phyloP scores from a whole-genome alignment of 1,284 basidiomycete species.

The Termitomyces sp. region DNA sequence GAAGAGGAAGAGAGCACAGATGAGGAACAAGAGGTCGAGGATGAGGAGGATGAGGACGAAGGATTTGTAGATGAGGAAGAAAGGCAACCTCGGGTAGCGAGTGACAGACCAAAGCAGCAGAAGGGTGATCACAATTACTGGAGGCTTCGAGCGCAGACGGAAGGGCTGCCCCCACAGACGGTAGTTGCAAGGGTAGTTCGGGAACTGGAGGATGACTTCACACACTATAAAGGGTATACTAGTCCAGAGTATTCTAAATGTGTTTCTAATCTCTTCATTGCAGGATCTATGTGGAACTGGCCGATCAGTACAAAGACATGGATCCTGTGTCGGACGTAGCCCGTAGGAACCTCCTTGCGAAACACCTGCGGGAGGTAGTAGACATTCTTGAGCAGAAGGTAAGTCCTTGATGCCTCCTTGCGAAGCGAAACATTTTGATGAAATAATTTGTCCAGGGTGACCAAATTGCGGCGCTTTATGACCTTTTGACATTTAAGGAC shows the following conservation, averaged over 20 bases:
- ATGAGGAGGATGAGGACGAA: conserved; percentile 41
- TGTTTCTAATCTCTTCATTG: conserved; percentile 11
- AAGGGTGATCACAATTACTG: conserved; percentile 23
- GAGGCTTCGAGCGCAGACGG: conserved; percentile 29
- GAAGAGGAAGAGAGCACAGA: conserved; percentile 11
- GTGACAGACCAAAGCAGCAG: conserved; percentile 25
- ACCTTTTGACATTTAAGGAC: conserved; percentile 71
- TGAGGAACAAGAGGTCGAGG: conserved; percentile 16
- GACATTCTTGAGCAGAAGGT: conserved; percentile 87
- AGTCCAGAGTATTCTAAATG: neutral
- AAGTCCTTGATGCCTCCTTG: conserved; percentile 1
- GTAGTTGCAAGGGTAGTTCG: conserved; percentile 72
- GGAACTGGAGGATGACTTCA: conserved; percentile 87
- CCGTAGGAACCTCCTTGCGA: conserved; percentile 77
- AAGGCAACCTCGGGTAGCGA: conserved; percentile 14
- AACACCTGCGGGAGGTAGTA: conserved; percentile 84
- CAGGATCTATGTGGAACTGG: conserved; percentile 78
- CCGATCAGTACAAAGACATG: conserved; percentile 86
- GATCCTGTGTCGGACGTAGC: conserved; percentile 75
- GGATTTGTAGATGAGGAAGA: conserved; percentile 46
- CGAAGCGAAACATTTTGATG: neutral
- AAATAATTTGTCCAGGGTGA: conserved; percentile 57
- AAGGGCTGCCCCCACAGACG: conserved; percentile 72
- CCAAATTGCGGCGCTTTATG: conserved; percentile 82
- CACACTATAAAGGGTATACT: conserved; percentile 80